Base-by-base conservation (phyloP, 495 filamentous ascomycete species). In the Penicillium robsamsonii region DNA sequence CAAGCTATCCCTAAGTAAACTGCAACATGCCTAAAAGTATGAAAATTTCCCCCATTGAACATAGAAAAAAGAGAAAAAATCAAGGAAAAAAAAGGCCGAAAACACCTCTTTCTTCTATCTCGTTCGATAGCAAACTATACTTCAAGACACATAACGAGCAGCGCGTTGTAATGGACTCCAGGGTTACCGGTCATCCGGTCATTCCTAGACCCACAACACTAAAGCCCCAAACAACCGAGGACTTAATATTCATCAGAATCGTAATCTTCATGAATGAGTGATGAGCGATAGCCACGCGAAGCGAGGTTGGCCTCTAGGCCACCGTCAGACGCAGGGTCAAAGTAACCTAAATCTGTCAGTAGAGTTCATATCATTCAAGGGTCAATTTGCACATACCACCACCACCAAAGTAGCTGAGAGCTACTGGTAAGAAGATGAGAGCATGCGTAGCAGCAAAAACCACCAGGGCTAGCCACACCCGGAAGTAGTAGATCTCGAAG, bases 401-500 rank as follows among this genome's bases (percentile, higher is more conserved):
- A 5, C 94, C 94, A 11, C 94, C 94, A 55, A 90, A 76, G 40
- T 96, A 79, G 64, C 89, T 93, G 56, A 99, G 78, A 27, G 87
- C 89, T 7, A 97, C 95, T 0, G 94, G 94, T 57, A 99, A 74
- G 71, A 96, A 96, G 3, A 99, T 81, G 15, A 99, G 79, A 11
- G 92, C 90, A 69, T 99, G 94, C 0, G 81, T 77, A 20, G 91
- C 90, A n/a, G 91, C 95, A 57, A 96, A 90, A 20, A 91, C 60
- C 37, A 97, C 91, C 57, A 99, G 79, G 43, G 92, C 87, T 20
- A 96, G 68, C 94, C 94, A 99, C 35, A 99, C 88, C 8, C 94
- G 79, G 76, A 99, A 99, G 70, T 97, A 99, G 71, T 97, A 99
- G 52, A 97, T 89, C 78, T 97, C 95, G 66, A 99, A 99, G 69